Conservation (phyloP, 768 basidiomycete species). For the Gautieria morchelliformis region DNA sequence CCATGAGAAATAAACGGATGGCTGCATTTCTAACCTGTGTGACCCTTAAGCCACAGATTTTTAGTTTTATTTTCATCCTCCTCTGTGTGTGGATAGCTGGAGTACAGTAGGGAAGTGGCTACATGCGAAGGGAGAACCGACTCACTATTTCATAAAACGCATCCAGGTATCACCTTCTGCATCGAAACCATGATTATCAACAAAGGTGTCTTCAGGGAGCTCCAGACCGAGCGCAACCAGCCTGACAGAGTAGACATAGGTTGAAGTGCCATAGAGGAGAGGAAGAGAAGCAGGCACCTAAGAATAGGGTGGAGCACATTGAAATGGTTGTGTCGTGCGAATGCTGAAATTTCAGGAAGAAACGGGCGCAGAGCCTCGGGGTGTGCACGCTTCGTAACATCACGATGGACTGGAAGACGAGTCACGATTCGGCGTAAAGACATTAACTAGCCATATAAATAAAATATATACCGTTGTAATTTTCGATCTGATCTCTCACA, state of each 20-base stretch:
- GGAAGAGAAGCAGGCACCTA: conserved; percentile 20
- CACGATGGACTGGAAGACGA: conserved; percentile 35
- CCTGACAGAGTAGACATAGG: conserved; percentile 17
- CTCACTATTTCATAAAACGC: conserved; percentile 42
- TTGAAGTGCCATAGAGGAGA: not conserved
- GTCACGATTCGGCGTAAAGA: not conserved
- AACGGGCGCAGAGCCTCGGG: conserved; percentile 41
- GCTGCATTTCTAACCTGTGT: conserved; percentile 33
- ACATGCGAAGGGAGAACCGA: not conserved
- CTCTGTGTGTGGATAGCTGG: conserved; percentile 38
- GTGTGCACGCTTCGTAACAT: conserved; percentile 37
- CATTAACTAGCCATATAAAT: too few relatives aligned
- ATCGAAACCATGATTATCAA: conserved; percentile 37
- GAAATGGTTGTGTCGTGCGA: conserved; percentile 41
- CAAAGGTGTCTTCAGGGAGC: conserved; percentile 42
- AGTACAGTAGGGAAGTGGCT: not conserved
- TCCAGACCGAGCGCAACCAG: conserved; percentile 43
- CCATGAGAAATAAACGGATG: too few relatives aligned
- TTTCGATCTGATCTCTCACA: conserved; percentile 53
- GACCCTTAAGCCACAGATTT: conserved; percentile 53
- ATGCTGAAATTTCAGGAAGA: conserved; percentile 42
- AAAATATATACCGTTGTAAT: conserved; percentile 54
- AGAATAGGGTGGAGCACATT: conserved; percentile 41
- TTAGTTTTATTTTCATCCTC: conserved; percentile 43
- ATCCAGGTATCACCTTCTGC: conserved; percentile 29